Conservation (phyloP, 2,329 filamentous ascomycete genomes). For the Talaromyces sp. region DNA sequence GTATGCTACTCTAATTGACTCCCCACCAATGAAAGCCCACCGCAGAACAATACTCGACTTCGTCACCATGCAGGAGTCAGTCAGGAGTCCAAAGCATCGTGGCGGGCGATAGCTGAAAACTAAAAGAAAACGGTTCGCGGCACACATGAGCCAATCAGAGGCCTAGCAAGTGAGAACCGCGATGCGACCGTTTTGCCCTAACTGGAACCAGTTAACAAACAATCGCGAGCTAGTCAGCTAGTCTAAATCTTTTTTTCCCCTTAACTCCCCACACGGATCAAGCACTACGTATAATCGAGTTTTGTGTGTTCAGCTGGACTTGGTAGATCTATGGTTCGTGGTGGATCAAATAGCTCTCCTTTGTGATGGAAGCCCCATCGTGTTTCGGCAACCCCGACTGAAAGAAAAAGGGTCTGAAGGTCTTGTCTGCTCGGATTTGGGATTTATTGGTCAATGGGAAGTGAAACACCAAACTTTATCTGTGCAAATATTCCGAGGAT, state of each 20-base stretch:
- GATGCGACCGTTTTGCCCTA: neutral
- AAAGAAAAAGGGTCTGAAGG: neutral
- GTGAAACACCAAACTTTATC: neutral
- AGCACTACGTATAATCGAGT: no score
- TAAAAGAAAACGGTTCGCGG: neutral
- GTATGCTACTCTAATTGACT: neutral
- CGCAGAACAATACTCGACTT: neutral
- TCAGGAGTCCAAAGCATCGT: neutral
- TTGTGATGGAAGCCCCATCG: neutral
- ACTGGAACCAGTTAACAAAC: neutral
- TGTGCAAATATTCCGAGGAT: neutral
- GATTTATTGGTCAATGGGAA: neutral
- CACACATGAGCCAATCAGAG: neutral
- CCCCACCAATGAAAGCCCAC: neutral
- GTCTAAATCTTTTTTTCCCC: neutral
- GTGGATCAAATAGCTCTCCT: no score
- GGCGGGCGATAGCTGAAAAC: slow-evolving; percentile 8
- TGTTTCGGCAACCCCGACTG: neutral
- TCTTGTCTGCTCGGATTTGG: neutral
- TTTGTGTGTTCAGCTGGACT: neutral
- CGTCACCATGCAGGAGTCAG: slow-evolving; percentile 1
- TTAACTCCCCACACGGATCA: neutral
- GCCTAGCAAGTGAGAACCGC: neutral
- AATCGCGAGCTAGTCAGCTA: neutral
- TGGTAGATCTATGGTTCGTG: neutral